Evolutionary conservation across 1,284 basidiomycete species (phyloP), one percentile per base, ranked within the genome.

Genomic region (Ustilago trichophora): DNA sequence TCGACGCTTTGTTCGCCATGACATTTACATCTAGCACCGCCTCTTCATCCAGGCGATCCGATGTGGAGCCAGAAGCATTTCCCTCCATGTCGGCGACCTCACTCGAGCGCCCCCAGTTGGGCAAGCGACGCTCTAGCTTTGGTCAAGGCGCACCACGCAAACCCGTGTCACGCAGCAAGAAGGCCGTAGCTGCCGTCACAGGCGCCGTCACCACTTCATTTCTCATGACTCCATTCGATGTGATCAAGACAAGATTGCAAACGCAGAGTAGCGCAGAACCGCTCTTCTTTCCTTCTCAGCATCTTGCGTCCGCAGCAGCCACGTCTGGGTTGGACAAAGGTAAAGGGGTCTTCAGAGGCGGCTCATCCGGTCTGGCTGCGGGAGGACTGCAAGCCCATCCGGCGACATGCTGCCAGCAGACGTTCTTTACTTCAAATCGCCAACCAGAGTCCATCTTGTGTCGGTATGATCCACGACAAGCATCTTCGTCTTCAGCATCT

Each of bases 201-300:
- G 92, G 91, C 32, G 90, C 92, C 7, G 87, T 89, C 19, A 81
- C 91, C 80, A 93, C 91, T 7, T 90, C 91, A 2, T 83, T 93
- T 38, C 91, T 91, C 9, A 93, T 95, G 93, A 95, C 92, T 6
- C 92, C 92, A 3, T 93, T 95, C 80, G 92, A 95, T 82, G 91
- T 95, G 51, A 87, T 95, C 72, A 95, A 95, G 83, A 95, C 93
- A 18, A 87, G 93, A n/a, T 83, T 94, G 18, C 91, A 94, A 82
- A 92, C 90, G 2, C 90, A 92, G 80, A 40, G 52, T 22, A 54
- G 65, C 13, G 69, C 57, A 15, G 69, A 72, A 38, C 72, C 76
- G 7, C 64, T 76, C 26, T 76, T 74, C 52, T 56, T 60, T 11
- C 72, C 73, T 2, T 70, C 75, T 0, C 51, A 55, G 36, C 65